Evolutionary conservation across 2,329 filamentous ascomycete genomes (phyloP).

Genomic region (Apiospora arundinis): DNA sequence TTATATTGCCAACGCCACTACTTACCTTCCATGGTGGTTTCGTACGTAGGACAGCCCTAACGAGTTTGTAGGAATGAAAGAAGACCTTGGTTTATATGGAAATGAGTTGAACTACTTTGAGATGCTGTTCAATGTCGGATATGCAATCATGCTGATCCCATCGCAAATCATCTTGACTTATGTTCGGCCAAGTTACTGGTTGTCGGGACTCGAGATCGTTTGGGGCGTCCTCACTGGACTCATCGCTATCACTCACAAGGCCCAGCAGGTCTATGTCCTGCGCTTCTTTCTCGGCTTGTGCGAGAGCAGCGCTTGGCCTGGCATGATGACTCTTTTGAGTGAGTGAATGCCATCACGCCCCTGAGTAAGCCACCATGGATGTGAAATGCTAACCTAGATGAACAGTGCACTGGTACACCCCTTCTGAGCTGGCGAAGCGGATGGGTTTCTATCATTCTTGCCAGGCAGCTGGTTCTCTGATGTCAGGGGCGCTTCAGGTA

Average conservation of each 20-base stretch:
- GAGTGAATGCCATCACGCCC: conserved; percentile 24
- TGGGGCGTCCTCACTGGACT: conserved; percentile 44
- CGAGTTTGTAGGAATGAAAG: conserved; percentile 35
- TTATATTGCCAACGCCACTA: neutral
- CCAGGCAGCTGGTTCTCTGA: conserved; percentile 58
- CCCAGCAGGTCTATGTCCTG: conserved; percentile 45
- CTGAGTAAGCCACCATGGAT: neutral
- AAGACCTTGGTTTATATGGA: conserved; percentile 24
- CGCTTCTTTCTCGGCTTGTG: conserved; percentile 48
- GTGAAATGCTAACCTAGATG: neutral
- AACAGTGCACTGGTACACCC: conserved; percentile 50
- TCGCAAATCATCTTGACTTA: conserved; percentile 46
- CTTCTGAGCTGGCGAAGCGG: conserved; percentile 54
- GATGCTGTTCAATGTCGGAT: conserved; percentile 44
- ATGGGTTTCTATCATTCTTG: conserved; percentile 61
- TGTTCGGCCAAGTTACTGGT: conserved; percentile 44
- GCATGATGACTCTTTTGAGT: conserved; percentile 51
- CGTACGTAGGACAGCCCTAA: neutral
- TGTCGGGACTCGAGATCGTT: conserved; percentile 41
- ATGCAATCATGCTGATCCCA: conserved; percentile 44
- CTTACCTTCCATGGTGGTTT: neutral
- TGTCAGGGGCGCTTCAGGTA: conserved; percentile 60
- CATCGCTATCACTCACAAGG: conserved; percentile 40
- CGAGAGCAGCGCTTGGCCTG: conserved; percentile 48
- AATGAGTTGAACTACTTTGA: conserved; percentile 39